Evolutionary conservation across 169 alveolate genomes (phyloP), one percentile per base, ranked within the genome.

Genomic region (Eimeria falciformis): DNA sequence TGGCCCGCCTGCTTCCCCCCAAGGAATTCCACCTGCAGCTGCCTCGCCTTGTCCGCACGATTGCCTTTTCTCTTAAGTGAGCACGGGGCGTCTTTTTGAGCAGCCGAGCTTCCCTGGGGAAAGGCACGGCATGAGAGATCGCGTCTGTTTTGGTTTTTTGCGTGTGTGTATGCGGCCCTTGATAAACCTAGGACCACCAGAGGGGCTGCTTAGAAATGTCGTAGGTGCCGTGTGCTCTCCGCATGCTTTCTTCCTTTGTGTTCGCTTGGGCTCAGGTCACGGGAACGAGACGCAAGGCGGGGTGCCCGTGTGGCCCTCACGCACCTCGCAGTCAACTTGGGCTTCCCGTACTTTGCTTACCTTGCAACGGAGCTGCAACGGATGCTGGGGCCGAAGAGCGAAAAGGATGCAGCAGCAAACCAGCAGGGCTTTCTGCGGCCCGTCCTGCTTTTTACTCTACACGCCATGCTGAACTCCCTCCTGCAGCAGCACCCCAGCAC

Each of bases 241-340:
- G n/a, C n/a, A n/a, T n/a, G n/a, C n/a, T n/a, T n/a, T n/a, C n/a
- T n/a, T n/a, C n/a, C n/a, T n/a, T n/a, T 50, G 62, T 47, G 56
- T n/a, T 75, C 47, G 33, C 7, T n/a, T 75, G 37, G 2, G 62
- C 0, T 33, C 81, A 84, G 91, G 9, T 91, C 94, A 1, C 90
- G 94, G 4, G 91, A 91, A 29, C 84, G 94, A 23, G 78, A 56
- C 37, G 81, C 77, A 17, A 50, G 94, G 3, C 94, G 94, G 23
- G 73, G 68, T 65, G 94, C 94, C n/a, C 73, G 94, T n/a, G 85
- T 73, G 43, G 94, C 94, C 2, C 25, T 91, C 40, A 62, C 50
- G 33, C 66, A 75, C 50, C 25, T 91, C 33, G 83, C 91, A 5
- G 85, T 53, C 43, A 55, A 37, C 53, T 68, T 91, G 75, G 94